Conservation (phyloP, 106 monocot species). For the Apostasia shenzhenica region DNA sequence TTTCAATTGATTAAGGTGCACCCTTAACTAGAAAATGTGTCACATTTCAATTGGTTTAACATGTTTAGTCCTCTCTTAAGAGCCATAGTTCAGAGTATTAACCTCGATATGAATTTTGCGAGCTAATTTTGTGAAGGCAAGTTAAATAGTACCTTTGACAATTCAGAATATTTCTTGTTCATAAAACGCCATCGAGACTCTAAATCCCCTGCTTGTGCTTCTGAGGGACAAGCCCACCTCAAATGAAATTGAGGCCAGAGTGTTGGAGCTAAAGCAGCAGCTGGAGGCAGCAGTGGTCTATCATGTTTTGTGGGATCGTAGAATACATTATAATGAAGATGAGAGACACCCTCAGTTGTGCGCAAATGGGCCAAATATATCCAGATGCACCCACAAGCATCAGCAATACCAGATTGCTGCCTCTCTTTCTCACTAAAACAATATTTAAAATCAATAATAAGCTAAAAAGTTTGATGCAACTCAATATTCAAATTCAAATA, state of each 20-base stretch:
- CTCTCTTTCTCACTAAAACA: conserved; percentile 84
- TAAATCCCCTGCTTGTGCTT: conserved; percentile 65
- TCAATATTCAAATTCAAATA: too few relatives aligned
- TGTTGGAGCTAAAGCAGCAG: conserved; percentile 91
- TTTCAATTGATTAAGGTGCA: too few relatives aligned
- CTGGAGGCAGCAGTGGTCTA: conserved; percentile 63
- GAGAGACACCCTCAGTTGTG: conserved; percentile 43
- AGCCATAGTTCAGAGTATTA: too few relatives aligned
- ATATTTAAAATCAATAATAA: neutral
- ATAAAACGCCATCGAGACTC: conserved; percentile 54
- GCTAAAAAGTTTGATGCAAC: too few relatives aligned
- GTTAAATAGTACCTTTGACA: conserved; percentile 41
- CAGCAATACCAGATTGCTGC: conserved; percentile 46
- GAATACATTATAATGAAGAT: conserved; percentile 71
- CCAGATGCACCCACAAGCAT: conserved; percentile 84
- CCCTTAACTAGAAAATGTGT: too few relatives aligned
- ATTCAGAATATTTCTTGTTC: conserved; percentile 45
- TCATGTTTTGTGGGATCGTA: conserved; percentile 60
- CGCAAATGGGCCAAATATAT: conserved; percentile 59
- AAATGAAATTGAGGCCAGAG: conserved; percentile 97
- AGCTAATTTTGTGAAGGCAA: too few relatives aligned
- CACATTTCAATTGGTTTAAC: too few relatives aligned
- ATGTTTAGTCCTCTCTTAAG: too few relatives aligned
- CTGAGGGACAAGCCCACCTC: conserved; percentile 89
- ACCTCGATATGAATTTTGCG: too few relatives aligned